Evolutionary conservation across 345 rosid genomes (phyloP).

Genomic region (Pseudoturritis turrita): DNA sequence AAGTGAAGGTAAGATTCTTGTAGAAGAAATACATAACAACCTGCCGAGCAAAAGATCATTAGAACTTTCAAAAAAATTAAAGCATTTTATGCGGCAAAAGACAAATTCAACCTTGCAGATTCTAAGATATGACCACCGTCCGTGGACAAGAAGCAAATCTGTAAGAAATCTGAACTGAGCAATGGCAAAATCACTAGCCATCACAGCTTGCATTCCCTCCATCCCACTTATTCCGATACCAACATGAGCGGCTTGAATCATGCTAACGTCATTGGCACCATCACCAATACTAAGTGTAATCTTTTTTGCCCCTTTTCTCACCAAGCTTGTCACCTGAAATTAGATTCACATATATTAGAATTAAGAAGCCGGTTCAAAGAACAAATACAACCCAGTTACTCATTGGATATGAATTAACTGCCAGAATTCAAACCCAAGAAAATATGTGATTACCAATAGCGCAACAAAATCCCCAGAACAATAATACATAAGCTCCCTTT

Average conservation of each 20-base stretch:
- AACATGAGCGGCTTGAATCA: constrained; percentile 99
- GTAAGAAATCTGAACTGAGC: constrained; percentile 94
- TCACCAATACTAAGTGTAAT: constrained; percentile 99
- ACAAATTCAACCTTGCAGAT: constrained; percentile 81
- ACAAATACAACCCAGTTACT: background rate
- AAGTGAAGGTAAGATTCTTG: constrained; percentile 95
- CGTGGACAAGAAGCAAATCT: constrained; percentile 97
- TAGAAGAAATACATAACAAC: constrained; percentile 97
- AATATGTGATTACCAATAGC: background rate
- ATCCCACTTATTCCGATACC: constrained; percentile 97
- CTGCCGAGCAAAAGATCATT: constrained; percentile 47
- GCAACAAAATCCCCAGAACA: background rate
- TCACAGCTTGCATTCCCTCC: constrained; percentile 99
- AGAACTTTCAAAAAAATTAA: background rate
- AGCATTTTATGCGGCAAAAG: background rate
- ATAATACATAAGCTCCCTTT: background rate
- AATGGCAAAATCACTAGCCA: constrained; percentile 99
- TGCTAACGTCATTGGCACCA: constrained; percentile 99
- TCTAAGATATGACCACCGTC: constrained; percentile 98
- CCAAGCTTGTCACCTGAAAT: constrained; percentile 85
- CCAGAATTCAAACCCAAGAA: background rate
- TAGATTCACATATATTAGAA: background rate
- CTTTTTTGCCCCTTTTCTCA: constrained; percentile 92
- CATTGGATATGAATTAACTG: background rate
- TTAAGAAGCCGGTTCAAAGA: background rate